Evolutionary conservation across 352 stramenopile species (phyloP), one percentile per base, ranked within the genome.

Genomic region (Globisporangium megalacanthum): DNA sequence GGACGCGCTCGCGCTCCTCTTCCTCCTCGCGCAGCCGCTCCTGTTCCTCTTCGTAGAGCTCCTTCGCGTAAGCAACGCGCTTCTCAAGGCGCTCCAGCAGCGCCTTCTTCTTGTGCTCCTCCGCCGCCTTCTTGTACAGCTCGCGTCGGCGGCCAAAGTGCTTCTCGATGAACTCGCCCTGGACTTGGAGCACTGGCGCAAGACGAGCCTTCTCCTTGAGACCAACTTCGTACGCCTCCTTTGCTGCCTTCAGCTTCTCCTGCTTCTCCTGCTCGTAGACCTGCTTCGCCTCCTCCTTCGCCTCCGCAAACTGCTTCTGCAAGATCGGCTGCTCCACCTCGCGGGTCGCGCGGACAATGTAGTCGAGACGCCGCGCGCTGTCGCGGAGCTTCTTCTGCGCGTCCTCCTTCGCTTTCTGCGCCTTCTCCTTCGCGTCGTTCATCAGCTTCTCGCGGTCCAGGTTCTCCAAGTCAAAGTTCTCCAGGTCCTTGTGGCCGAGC

Each of bases 261-360:
- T 84, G 62, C 58, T 86, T 72, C 58, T 98, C 84, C 60, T 95
- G 83, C 52, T 86, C 75, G 58, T 87, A 77, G 44, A 69, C 56
- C 56, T 75, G 67, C 52, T 88, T 74, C 35, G 81, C 75, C 33
- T 82, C 63, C 6, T 89, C 70, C 58, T 95, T 91, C 35, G 97
- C 91, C 56, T 83, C 53, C 47, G 89, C 75, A 14, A 82, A 66
- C 45, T 92, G 83, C 53, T 89, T 72, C 62, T 97, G 87, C 65
- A 98, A 77, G 54, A 97, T 84, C 31, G 90, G 89, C 59, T 97
- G 75, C 62, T 98, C 95, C 60, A 98, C 95, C 58, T 98, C 97
- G 54, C 96, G 89, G n/a, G 97, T 94, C 15, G 97, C 96, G 63
- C 96, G 89, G 25, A 97, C 92, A 57, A 98, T 89, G 73, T 98